Base-by-base conservation (phyloP, 202 grass and related monocot species). In the Bolboschoenoplectus hybrid region DNA sequence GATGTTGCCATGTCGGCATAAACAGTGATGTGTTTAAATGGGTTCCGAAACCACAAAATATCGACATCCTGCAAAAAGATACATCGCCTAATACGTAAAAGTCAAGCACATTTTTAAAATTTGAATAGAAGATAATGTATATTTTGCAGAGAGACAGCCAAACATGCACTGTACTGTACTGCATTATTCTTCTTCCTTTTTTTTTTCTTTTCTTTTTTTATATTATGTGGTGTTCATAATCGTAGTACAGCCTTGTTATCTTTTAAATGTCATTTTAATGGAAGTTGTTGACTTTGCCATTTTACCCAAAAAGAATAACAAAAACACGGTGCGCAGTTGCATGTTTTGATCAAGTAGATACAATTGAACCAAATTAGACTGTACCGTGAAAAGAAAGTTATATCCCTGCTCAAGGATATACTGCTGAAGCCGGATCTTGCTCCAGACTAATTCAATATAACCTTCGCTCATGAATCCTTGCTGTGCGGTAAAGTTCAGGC, bases 391-490 rank as follows among this genome's bases (percentile, higher is more conserved):
- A 69, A 83, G 63, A 13, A 83, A 65, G 13, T 83, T 83, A 68
- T 83, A 83, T 52, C 81, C 74, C 50, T 56, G 74, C 50, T 57
- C 74, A 56, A 78, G 32, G 6, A 72, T 38, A 20, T 79, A 83
- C 9, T 87, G 86, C 82, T 94, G 92, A 10, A 97, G 86, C 81
- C 65, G 74, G 3, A 97, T 64, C 86, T 92, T 94, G 81, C 86
- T 90, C 92, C 92, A 93, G 1, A 97, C 91, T 36, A 97, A 76
- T 16, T 94, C 91, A 7, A 94, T 34, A 87, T 94, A 97, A 13
- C 92, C 92, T 51, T 36, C 62, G 41, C 89, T 87, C 62, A 89
- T 86, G 87, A 93, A 97, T 58, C 41, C 40, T 87, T 91, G 92
- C 17, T 47, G 63, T 14, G 86, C 87, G 44, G 88, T 57, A 84